Conservation (phyloP, 2,329 filamentous ascomycete genomes). For the Mycosphaerelloides madeirae region DNA sequence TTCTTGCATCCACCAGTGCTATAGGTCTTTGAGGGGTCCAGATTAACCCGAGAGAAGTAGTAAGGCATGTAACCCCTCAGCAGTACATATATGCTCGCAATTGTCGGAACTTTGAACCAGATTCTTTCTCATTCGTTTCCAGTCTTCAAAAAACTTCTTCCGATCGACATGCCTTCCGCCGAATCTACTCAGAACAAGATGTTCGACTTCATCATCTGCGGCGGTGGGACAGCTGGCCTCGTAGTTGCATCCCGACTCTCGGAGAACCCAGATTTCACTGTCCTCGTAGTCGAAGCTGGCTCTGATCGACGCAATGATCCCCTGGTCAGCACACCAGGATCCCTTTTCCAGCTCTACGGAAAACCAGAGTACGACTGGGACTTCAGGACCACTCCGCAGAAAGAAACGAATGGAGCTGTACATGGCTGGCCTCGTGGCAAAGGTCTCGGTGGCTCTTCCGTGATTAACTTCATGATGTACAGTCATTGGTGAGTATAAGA, state of each 20-base stretch:
- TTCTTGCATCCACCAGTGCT: no score
- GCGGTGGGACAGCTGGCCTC: conserved; percentile 28
- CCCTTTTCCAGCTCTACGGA: conserved; percentile 31
- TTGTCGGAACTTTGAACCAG: no score
- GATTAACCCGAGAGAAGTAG: no score
- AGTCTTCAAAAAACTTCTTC: no score
- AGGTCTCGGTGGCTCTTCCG: conserved; percentile 35
- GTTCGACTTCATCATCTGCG: no score
- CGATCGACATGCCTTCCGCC: no score
- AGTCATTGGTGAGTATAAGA: no score
- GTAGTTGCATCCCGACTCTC: conserved; percentile 21
- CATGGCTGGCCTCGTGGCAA: conserved; percentile 35
- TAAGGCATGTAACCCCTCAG: no score
- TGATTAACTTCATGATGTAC: conserved; percentile 38
- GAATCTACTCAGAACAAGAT: no score
- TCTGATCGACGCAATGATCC: conserved; percentile 25
- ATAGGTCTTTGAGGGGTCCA: no score
- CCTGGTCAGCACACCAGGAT: conserved; percentile 30
- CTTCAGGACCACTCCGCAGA: conserved; percentile 24
- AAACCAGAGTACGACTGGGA: conserved; percentile 34
- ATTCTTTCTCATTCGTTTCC: no score
- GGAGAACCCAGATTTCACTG: conserved; percentile 24
- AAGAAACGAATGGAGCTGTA: conserved; percentile 23
- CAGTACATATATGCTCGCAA: no score
- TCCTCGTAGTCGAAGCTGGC: conserved; percentile 33